Percentiles rank a stretch among this genome's conserved stretches.
Evolutionary conservation across 2,329 filamentous ascomycete species (phyloP).

Genomic region (Venturia asperata): DNA sequence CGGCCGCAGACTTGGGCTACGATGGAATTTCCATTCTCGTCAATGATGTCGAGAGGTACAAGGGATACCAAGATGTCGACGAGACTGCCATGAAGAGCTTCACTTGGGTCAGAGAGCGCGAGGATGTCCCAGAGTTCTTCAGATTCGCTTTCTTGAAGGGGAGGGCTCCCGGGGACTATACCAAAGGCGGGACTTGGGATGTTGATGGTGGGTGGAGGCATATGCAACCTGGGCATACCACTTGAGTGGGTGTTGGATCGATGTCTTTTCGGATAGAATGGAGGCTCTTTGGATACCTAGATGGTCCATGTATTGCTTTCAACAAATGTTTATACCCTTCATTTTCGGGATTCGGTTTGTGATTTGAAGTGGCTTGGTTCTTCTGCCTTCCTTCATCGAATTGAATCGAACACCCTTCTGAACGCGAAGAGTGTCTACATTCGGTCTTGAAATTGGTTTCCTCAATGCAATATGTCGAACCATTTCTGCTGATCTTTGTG

Average conservation of each 20-base stretch:
- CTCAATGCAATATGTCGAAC: too few species aligned
- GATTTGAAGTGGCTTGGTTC: background rate
- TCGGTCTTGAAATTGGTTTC: background rate
- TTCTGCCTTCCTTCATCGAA: too few species aligned
- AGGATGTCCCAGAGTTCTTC: conserved; percentile 59
- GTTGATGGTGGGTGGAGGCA: conserved; percentile 56
- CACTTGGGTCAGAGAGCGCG: conserved; percentile 50
- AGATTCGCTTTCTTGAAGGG: conserved; percentile 68
- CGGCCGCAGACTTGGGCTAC: conserved; percentile 34
- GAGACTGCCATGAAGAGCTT: conserved; percentile 41
- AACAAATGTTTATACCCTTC: conserved; percentile 7
- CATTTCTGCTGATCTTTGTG: too few species aligned
- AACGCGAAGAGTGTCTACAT: too few species aligned
- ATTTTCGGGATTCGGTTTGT: background rate
- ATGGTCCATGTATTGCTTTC: background rate
- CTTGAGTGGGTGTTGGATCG: background rate
- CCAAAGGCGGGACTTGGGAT: conserved; percentile 66
- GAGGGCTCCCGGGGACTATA: conserved; percentile 60
- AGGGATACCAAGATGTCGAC: conserved; percentile 57
- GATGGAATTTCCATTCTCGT: conserved; percentile 75
- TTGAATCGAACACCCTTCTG: too few species aligned
- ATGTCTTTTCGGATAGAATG: background rate
- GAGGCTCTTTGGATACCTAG: conserved; percentile 11
- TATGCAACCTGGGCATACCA: conserved; percentile 51
- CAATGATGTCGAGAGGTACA: conserved; percentile 76